These are phyloP conservation scores for Discostella pseudostelligera DNA, from an alignment of 108 stramenopile genomes.

Conservation along the genomic window DNA sequence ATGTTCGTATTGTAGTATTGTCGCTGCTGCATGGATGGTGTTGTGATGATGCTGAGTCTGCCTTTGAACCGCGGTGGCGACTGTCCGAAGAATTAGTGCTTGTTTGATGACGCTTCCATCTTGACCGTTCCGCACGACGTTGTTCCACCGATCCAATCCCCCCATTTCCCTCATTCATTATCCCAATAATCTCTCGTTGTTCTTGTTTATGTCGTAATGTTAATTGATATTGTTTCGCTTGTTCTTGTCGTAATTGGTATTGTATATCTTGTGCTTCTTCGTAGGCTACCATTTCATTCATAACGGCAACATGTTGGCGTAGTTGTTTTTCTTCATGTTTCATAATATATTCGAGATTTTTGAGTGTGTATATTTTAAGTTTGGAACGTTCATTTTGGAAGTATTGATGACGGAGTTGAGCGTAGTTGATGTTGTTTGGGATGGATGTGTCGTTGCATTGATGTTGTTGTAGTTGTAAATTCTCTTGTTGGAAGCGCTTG, in stretches of 20 bases:
- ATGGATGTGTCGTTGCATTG: slow-evolving; percentile 9
- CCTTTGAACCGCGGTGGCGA: background rate
- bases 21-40: background rate
- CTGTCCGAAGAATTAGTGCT: background rate
- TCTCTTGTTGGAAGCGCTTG: slow-evolving; percentile 33
- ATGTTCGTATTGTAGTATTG: slow-evolving; percentile 27
- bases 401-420: slow-evolving; percentile 32
- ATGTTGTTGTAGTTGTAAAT: slow-evolving; percentile 18
- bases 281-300: slow-evolving; percentile 47
- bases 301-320: slow-evolving; percentile 45
- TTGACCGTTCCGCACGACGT: slow-evolving; percentile 37
- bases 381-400: slow-evolving; percentile 48
- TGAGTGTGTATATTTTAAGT: slow-evolving; percentile 45
- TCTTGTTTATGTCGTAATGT: slow-evolving; percentile 21
- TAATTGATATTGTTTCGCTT: slow-evolving; percentile 16
- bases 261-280: slow-evolving; percentile 28
- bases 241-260: slow-evolving; percentile 41
- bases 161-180: slow-evolving; percentile 38
- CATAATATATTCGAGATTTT: slow-evolving; percentile 75
- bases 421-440: slow-evolving; percentile 21
- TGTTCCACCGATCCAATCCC: slow-evolving; percentile 67
- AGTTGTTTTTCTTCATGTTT: slow-evolving; percentile 54
- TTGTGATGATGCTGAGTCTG: background rate
- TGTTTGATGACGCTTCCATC: slow-evolving; percentile 12
- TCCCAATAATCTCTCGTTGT: slow-evolving; percentile 10